Percentiles rank a stretch among this genome's conserved stretches.
phyloP scores from a whole-genome alignment of 2,329 filamentous ascomycete species.

The Diaporthe vaccinii region DNA sequence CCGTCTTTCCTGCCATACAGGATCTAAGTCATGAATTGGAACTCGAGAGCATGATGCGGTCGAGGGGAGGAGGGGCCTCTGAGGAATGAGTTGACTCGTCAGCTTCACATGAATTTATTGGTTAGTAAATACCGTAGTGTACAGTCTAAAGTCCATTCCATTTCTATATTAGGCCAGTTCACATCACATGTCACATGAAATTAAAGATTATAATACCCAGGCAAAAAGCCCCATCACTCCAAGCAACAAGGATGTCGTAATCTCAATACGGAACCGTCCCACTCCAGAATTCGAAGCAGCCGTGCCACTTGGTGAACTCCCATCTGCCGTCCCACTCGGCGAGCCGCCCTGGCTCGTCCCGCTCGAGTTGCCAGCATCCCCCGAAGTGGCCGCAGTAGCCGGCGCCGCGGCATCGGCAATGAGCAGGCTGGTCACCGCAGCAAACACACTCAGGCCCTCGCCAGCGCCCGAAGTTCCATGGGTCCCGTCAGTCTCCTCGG shows the following conservation, averaged over 20 bases:
- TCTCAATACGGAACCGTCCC: conserved; percentile 62
- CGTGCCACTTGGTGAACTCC: conserved; percentile 59
- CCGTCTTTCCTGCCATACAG: no score
- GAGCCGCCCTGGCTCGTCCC: conserved; percentile 57
- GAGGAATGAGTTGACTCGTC: background rate
- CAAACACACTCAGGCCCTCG: conserved; percentile 60
- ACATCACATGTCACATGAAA: background rate
- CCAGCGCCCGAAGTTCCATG: conserved; percentile 61
- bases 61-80: no score
- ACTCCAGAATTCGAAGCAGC: conserved; percentile 45
- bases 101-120: background rate
- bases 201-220: background rate
- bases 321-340: conserved; percentile 65
- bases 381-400: background rate
- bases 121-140: background rate
- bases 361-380: background rate
- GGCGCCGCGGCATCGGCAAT: conserved; percentile 41
- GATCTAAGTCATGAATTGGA: no score
- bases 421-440: conserved; percentile 57
- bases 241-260: conserved; percentile 54
- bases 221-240: conserved; percentile 6
- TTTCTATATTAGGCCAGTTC: background rate
- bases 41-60: background rate
- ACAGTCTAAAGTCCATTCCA: background rate
- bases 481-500: conserved; percentile 52